Evolutionary conservation across 176 grass and related monocot genomes (phyloP), one percentile per base, ranked within the genome.

Genomic region (Oryza meyeriana): DNA sequence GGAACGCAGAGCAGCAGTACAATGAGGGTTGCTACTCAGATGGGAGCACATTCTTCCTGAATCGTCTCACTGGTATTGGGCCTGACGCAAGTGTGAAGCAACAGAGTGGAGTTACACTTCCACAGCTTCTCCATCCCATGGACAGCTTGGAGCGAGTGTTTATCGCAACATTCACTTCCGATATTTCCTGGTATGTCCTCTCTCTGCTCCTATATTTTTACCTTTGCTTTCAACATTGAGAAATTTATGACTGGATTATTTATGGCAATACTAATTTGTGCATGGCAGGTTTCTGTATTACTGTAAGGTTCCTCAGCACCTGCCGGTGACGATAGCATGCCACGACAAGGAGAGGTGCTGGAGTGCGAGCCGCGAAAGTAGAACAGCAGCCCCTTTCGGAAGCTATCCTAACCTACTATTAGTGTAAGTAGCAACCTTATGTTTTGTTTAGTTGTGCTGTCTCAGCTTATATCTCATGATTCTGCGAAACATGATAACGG

Each of bases 31-130:
- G 73, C 84, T 61, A 87, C 64, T 97, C 94, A 7, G 89, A 97
- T 87, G 94, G 92, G n/a, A 88, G 81, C 83, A 94, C 83, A 75
- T 94, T 97, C 83, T 97, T 88, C 80, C 76, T 97, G 72, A 94
- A 97, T 42, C 85, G 83, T 29, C 87, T 97, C 57, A 42, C 16
- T 12, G 17, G 79, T 42, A 65, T 77, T 31, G 70, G 63, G 70
- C 61, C 83, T 69, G 76, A 69, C 31, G 41, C 40, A 16, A 62
- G 8, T 64, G 26, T 1, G 0, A 80, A 79, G 42, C 58, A 55
- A 79, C 68, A 72, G 2, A 63, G 36, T 26, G 91, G 67, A 79
- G 92, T 97, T 40, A 94, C 92, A 58, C 84, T 97, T 35, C 87
- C 79, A 36, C 87, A 97, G 67, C 94, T 97, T 80, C 74, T 97